Percentiles rank a stretch among this genome's conserved stretches.
Evolutionary conservation across 495 filamentous ascomycete species (phyloP).

Genomic region (Aspergillus sclerotiicarbonarius): DNA sequence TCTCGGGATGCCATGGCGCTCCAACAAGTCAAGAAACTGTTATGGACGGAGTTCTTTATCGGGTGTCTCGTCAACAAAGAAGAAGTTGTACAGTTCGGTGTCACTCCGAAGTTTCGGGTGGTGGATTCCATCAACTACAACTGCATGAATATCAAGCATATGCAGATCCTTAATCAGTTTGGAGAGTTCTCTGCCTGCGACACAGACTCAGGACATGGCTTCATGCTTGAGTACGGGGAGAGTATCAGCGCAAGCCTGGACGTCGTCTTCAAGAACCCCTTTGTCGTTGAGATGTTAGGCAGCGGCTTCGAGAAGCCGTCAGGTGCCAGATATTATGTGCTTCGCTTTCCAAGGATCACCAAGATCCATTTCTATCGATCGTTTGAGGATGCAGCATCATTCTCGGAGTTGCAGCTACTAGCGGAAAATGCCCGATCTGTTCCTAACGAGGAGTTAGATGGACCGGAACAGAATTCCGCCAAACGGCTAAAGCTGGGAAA

Average conservation of each 20-base stretch:
- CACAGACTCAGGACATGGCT: slow-evolving; percentile 25
- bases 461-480: slow-evolving; percentile 55
- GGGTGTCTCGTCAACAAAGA: slow-evolving; percentile 75
- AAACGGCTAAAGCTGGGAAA: slow-evolving; percentile 51
- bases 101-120: slow-evolving; percentile 60
- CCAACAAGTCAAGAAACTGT: slow-evolving; percentile 45
- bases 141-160: slow-evolving; percentile 48
- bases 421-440: slow-evolving; percentile 48
- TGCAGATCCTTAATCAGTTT: slow-evolving; percentile 51
- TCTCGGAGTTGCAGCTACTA: slow-evolving; percentile 54
- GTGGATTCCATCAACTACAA: slow-evolving; percentile 55
- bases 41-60: slow-evolving; percentile 77
- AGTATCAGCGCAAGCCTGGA: slow-evolving; percentile 33
- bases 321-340: slow-evolving; percentile 54
- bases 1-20: slow-evolving; percentile 49
- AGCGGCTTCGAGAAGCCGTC: slow-evolving; percentile 62
- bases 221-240: slow-evolving; percentile 34
- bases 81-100: slow-evolving; percentile 49
- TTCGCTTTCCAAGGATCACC: slow-evolving; percentile 62
- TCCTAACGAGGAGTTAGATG: slow-evolving; percentile 38
- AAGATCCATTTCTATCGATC: slow-evolving; percentile 61
- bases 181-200: slow-evolving; percentile 41
- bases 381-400: slow-evolving; percentile 54
- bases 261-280: slow-evolving; percentile 57
- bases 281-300: slow-evolving; percentile 64